Conservation (phyloP, 2,329 filamentous ascomycete genomes). For the Penicillium decumbens region DNA sequence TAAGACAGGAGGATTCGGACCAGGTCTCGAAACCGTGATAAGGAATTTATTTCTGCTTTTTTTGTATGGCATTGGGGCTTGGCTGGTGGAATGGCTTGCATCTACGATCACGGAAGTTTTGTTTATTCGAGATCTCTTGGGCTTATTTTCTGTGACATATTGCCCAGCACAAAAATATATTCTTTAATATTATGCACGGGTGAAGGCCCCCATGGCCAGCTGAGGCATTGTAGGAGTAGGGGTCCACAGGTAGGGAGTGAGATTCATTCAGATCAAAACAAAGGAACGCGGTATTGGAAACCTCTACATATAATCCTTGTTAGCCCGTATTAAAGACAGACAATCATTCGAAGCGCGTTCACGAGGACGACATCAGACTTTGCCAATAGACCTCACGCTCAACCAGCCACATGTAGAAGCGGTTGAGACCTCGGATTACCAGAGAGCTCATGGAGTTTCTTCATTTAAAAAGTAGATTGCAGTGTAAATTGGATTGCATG, state of each 20-base stretch:
- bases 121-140: slow-evolving; percentile 10
- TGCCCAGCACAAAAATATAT: slow-evolving; percentile 7
- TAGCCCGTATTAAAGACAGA: not conserved
- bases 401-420: slow-evolving; percentile 37
- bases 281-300: not conserved
- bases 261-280: not conserved
- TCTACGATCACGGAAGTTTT: slow-evolving; percentile 11
- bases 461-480: slow-evolving; percentile 24
- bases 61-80: slow-evolving; percentile 11
- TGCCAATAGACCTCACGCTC: slow-evolving; percentile 44
- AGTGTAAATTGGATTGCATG: slow-evolving; percentile 6
- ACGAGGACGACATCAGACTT: slow-evolving; percentile 35
- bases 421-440: slow-evolving; percentile 46
- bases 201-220: not conserved
- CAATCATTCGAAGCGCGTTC: not conserved
- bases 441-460: slow-evolving; percentile 40
- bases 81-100: slow-evolving; percentile 15
- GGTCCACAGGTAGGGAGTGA: not conserved
- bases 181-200: not conserved
- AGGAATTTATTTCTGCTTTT: slow-evolving; percentile 3
- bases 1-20: slow-evolving; percentile 29
- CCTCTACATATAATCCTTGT: not conserved
- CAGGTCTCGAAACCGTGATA: not conserved
- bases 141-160: slow-evolving; percentile 17
- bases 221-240: no score